Conservation (phyloP, 2,329 filamentous ascomycete species). For the Ophiocordyceps camponoti-leonardi region DNA sequence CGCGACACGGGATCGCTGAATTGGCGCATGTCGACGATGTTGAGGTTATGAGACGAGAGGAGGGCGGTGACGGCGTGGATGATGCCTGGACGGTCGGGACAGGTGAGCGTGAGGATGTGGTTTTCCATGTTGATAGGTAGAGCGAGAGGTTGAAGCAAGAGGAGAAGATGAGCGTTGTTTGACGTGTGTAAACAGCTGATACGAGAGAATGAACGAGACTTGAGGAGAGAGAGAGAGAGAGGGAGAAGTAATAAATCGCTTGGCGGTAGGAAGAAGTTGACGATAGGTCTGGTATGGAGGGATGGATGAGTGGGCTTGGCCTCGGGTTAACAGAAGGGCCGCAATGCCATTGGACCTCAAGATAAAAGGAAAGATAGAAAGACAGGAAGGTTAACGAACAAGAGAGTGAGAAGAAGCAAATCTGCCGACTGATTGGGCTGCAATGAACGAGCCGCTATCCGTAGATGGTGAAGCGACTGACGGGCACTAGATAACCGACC, state of each 20-base stretch:
- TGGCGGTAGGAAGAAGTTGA: neutral
- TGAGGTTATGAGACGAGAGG: constrained; percentile 55
- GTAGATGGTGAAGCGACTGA: too few relatives aligned
- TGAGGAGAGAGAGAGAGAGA: neutral
- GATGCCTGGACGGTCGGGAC: constrained; percentile 71
- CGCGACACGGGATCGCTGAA: constrained; percentile 60
- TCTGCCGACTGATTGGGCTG: too few relatives aligned
- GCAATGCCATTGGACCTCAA: neutral
- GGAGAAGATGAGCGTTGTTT: too few relatives aligned
- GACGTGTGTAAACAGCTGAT: too few relatives aligned
- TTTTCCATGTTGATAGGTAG: constrained; percentile 16
- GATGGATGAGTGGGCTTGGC: too few relatives aligned
- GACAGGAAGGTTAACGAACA: neutral
- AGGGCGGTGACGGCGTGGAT: constrained; percentile 71
- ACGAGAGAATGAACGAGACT: neutral
- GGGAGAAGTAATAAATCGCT: neutral
- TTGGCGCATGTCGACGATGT: constrained; percentile 72
- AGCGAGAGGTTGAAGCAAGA: too few relatives aligned
- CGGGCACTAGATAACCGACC: too few relatives aligned
- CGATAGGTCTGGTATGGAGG: neutral
- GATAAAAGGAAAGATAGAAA: neutral
- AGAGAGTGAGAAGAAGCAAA: too few relatives aligned
- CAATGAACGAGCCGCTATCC: too few relatives aligned
- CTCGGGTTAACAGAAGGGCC: neutral
- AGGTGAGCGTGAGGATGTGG: constrained; percentile 65